Evolutionary conservation across 1,284 basidiomycete genomes (phyloP).

Genomic region (Trametes polyzona): DNA sequence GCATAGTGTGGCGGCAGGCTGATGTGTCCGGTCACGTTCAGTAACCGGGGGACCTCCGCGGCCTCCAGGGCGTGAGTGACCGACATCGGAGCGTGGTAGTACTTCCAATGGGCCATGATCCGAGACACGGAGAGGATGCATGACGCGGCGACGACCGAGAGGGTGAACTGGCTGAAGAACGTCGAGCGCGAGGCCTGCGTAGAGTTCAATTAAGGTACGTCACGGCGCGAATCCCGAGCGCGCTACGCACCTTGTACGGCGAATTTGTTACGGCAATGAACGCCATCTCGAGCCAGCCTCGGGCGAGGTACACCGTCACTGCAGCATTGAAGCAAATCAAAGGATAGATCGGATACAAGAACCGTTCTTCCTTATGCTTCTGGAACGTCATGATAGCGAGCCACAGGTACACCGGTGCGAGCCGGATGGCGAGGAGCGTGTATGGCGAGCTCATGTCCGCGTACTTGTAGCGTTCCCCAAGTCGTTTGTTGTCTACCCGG

Average conservation of each 20-base stretch:
- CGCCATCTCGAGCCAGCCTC: conserved; percentile 84
- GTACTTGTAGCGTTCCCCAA: conserved; percentile 64
- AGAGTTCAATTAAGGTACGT: conserved; percentile 5
- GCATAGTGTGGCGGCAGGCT: conserved; percentile 43
- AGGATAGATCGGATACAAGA: conserved; percentile 96
- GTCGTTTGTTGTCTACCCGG: conserved; percentile 74
- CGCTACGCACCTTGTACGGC: conserved; percentile 73
- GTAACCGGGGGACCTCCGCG: conserved; percentile 79
- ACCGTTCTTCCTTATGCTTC: conserved; percentile 96
- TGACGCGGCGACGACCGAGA: conserved; percentile 67
- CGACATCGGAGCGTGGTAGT: conserved; percentile 91
- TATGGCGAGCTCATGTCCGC: conserved; percentile 77
- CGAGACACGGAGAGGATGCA: conserved; percentile 78
- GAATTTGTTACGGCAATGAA: conserved; percentile 81
- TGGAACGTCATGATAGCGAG: conserved; percentile 78
- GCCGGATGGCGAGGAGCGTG: conserved; percentile 72
- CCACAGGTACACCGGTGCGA: conserved; percentile 93
- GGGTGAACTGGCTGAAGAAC: conserved; percentile 79
- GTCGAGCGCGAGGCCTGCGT: conserved; percentile 73
- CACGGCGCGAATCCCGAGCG: background rate
- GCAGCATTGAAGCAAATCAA: conserved; percentile 95
- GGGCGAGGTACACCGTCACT: conserved; percentile 78
- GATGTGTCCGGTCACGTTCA: conserved; percentile 73
- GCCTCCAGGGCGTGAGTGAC: conserved; percentile 76
- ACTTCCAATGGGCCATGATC: conserved; percentile 80